Evolutionary conservation across 1,284 basidiomycete species (phyloP).

Genomic region (Paramarasmius palmivorus): DNA sequence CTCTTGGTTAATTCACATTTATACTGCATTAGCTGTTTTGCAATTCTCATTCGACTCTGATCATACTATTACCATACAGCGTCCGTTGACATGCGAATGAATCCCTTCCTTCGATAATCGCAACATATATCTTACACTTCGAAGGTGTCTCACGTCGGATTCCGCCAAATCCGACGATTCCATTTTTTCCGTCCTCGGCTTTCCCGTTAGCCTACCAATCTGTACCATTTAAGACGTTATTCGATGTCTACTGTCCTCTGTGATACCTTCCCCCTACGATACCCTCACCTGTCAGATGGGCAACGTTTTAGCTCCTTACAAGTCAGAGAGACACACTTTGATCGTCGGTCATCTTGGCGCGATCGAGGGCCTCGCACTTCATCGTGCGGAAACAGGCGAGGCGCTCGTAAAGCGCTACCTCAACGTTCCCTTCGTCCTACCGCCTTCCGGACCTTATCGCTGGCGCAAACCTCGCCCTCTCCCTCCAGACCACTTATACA

Average conservation of each 20-base stretch:
- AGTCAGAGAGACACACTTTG: conserved; percentile 5
- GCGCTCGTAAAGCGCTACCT: conserved; percentile 12
- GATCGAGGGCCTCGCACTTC: conserved; percentile 13
- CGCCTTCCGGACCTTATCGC: conserved; percentile 12
- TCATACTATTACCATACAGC: too few relatives aligned
- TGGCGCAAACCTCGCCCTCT: conserved; percentile 16
- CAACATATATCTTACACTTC: not conserved
- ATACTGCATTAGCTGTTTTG: too few relatives aligned
- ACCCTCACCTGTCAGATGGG: conserved; percentile 8
- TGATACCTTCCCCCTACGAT: not conserved
- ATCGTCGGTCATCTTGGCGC: conserved; percentile 10
- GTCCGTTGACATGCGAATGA: too few relatives aligned
- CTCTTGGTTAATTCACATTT: too few relatives aligned
- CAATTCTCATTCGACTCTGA: too few relatives aligned
- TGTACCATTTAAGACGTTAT: not conserved
- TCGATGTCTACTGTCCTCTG: not conserved
- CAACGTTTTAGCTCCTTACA: conserved; percentile 13
- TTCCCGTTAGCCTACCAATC: not conserved
- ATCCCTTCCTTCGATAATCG: too few relatives aligned
- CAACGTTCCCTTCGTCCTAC: conserved; percentile 15
- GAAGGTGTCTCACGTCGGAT: not conserved
- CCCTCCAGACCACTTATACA: conserved; percentile 8
- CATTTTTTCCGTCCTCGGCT: not conserved
- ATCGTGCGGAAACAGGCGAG: conserved; percentile 9
- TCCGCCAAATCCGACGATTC: conserved; percentile 1